A percentile compares a stretch with the other conserved stretches of the same genome.
phyloP scores from a whole-genome alignment of 345 rosid species.

The Boechera divaricarpa region DNA sequence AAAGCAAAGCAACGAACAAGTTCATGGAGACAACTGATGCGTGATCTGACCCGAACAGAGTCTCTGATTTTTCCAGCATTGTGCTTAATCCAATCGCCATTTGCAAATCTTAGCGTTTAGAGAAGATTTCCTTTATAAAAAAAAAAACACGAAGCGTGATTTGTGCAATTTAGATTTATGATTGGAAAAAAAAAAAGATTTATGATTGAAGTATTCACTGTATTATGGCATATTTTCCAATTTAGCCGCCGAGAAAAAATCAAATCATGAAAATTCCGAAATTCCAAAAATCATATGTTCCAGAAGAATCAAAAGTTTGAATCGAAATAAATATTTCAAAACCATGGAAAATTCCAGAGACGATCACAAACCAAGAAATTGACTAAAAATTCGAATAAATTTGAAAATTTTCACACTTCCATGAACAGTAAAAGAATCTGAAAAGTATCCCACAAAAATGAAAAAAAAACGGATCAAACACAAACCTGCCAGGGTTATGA shows the following conservation, averaged over 20 bases:
- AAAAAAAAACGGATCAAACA: neutral
- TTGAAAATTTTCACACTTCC: conserved; percentile 1
- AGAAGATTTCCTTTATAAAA: neutral
- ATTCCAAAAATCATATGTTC: neutral
- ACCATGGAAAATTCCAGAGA: neutral
- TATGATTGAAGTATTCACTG: no score
- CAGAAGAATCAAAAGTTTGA: neutral
- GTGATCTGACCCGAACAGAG: conserved; percentile 61
- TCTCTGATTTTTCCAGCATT: conserved; percentile 44
- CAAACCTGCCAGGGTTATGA: conserved; percentile 28
- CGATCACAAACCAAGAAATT: neutral
- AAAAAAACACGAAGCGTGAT: conserved; percentile 3
- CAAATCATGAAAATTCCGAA: neutral
- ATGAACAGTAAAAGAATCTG: conserved; percentile 10
- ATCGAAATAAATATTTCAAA: no score
- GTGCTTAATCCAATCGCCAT: conserved; percentile 54
- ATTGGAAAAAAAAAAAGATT: neutral
- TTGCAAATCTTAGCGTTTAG: neutral
- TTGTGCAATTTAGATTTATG: neutral
- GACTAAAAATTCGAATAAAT: neutral
- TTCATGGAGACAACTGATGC: conserved; percentile 84
- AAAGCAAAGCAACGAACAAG: conserved; percentile 85
- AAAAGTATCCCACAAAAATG: neutral
- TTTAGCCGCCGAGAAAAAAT: conserved; percentile 7
- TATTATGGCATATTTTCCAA: no score